phyloP scores from a whole-genome alignment of 2,329 filamentous ascomycete genomes.

The Diaporthe vexans region DNA sequence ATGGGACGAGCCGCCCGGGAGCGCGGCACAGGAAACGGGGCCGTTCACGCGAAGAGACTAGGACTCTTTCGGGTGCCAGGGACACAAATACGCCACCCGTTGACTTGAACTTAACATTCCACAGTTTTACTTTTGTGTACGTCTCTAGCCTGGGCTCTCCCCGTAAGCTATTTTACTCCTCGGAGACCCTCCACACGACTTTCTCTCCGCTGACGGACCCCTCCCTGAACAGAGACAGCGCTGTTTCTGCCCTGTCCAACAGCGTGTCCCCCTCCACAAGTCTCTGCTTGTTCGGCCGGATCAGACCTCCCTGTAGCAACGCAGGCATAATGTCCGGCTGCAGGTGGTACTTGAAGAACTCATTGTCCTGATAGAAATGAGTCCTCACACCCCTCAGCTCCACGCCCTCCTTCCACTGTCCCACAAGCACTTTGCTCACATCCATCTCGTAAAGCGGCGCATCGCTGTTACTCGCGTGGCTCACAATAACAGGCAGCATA shows the following conservation, averaged over 20 bases:
- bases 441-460: constrained; percentile 70
- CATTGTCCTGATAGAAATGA: constrained; percentile 68
- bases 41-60: not conserved
- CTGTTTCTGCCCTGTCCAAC: constrained; percentile 51
- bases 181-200: constrained; percentile 48
- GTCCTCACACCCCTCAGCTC: constrained; percentile 67
- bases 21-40: not conserved
- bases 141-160: too few relatives aligned
- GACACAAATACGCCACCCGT: not conserved
- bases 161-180: constrained; percentile 31
- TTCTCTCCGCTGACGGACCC: constrained; percentile 48
- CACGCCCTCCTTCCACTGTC: constrained; percentile 67
- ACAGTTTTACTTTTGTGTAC: not conserved
- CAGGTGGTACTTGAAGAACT: constrained; percentile 67
- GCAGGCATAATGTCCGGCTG: constrained; percentile 68
- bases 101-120: not conserved
- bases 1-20: not conserved
- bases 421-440: constrained; percentile 54
- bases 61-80: not conserved
- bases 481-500: constrained; percentile 71
- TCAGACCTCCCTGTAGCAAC: constrained; percentile 55
- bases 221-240: constrained; percentile 45
- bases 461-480: constrained; percentile 61
- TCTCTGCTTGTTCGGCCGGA: constrained; percentile 58
- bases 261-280: constrained; percentile 60